Base-by-base conservation (phyloP, 1,284 basidiomycete species). In the Apiotrichum porosum region DNA sequence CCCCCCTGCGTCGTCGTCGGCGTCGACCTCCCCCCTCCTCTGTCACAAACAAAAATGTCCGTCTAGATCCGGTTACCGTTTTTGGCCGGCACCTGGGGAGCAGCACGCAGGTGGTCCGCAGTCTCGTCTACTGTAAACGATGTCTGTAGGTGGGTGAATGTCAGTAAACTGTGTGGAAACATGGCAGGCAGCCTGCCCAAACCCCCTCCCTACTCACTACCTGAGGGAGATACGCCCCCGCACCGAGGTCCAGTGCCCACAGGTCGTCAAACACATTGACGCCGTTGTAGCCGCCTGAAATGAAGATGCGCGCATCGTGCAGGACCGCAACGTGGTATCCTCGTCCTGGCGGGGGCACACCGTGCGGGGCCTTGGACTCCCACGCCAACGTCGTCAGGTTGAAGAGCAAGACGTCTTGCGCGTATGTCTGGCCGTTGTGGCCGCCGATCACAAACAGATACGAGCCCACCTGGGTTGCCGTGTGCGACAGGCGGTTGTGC, bases 381-480 rank as follows among this genome's bases (percentile, higher is more conserved):
- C 32, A 47, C 15, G 52, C 52, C 35, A 51, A 58, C 61, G 42
- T 58, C 88, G 88, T 85, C 26, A 94, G 82, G 63, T 94, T 92
- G 73, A 92, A 89, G 6, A 88, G 77, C 13, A 91, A 76, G 9
- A 94, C 76, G 17, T 94, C 87, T 17, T 83, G 81, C 22, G 80
- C 82, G 69, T 94, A 95, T 37, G 82, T 76, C 18, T 77, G 75
- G 9, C 86, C 85, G 60, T 92, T 86, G 71, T 94, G 90, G 0
- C 92, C 91, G 3, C 90, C 92, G 49, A 85, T 79, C 48, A 94
- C 80, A 73, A 92, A 92, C 1, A 95, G 80, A 63, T 90, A 93
- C 2, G 88, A 90, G n/a, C 92, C 92, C 15, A 95, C 86, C 66
- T 88, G 88, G 0, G 89, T 91, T 4, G 89, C 80, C 5, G 85